phyloP scores from a whole-genome alignment of 2,329 filamentous ascomycete species.

The Moelleriella libera region DNA sequence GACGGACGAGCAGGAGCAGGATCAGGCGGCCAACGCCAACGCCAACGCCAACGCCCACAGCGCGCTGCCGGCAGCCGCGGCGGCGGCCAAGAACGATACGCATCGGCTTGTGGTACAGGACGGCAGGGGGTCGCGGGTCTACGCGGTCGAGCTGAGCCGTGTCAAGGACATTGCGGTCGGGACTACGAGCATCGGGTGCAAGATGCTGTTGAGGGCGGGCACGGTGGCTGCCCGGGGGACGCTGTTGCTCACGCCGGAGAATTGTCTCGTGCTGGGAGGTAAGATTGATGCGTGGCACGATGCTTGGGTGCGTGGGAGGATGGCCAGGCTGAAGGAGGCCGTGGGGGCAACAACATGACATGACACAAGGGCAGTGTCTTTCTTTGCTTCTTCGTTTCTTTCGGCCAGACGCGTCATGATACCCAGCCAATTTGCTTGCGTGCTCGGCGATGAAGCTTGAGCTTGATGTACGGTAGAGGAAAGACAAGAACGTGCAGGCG shows the following conservation, averaged over 20 bases:
- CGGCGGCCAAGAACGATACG: slow-evolving; percentile 42
- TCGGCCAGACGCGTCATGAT: no score
- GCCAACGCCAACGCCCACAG: neutral
- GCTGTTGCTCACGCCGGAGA: slow-evolving; percentile 59
- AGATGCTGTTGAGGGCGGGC: slow-evolving; percentile 57
- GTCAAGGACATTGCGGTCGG: slow-evolving; percentile 52
- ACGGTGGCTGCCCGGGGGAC: slow-evolving; percentile 59
- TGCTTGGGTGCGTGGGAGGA: slow-evolving; percentile 58
- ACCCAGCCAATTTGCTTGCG: no score
- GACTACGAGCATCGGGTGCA: slow-evolving; percentile 62
- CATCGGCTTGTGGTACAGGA: slow-evolving; percentile 81
- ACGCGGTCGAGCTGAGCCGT: slow-evolving; percentile 56
- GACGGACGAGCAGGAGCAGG: slow-evolving; percentile 15
- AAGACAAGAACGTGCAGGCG: no score
- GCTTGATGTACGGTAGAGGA: no score
- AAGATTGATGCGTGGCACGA: slow-evolving; percentile 73
- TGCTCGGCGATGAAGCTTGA: no score
- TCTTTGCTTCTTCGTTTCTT: no score
- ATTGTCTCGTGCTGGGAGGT: slow-evolving; percentile 65
- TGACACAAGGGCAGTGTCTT: no score
- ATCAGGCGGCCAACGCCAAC: no score
- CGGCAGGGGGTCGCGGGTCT: slow-evolving; percentile 51
- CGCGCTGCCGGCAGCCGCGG: slow-evolving; percentile 6
- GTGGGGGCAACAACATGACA: slow-evolving; percentile 20
- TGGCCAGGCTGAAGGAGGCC: slow-evolving; percentile 51